Evolutionary conservation across 78 protist species (phyloP).

Genomic region (Planoprotostelium fungivorum): DNA sequence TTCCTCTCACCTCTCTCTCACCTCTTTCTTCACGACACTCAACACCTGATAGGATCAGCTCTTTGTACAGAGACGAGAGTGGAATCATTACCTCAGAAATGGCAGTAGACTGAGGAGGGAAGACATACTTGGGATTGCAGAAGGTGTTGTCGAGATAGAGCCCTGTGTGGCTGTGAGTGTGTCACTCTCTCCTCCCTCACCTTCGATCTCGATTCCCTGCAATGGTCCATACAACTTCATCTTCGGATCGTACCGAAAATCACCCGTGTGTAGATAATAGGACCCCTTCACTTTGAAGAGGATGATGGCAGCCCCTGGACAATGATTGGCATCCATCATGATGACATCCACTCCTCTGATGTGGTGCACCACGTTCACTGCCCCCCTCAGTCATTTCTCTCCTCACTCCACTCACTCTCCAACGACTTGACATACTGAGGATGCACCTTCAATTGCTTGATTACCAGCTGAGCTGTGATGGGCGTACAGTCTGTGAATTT

Average conservation of each 20-base stretch:
- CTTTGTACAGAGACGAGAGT: too few relatives aligned
- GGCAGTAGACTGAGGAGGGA: constrained; percentile 74
- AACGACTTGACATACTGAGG: constrained; percentile 10
- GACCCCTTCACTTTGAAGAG: constrained; percentile 42
- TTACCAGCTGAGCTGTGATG: constrained; percentile 59
- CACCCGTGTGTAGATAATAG: constrained; percentile 79
- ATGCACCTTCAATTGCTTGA: constrained; percentile 25
- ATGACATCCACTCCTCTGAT: constrained; percentile 51
- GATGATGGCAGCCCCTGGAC: constrained; percentile 79
- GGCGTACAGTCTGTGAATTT: constrained; percentile 10
- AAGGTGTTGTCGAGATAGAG: constrained; percentile 78
- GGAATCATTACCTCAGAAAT: constrained; percentile 29
- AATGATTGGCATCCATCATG: constrained; percentile 81
- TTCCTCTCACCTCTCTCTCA: constrained; percentile 8
- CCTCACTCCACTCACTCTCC: constrained; percentile 21
- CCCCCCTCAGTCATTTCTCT: too few relatives aligned
- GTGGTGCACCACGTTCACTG: constrained; percentile 1
- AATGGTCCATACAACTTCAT: constrained; percentile 15
- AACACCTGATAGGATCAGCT: too few relatives aligned
- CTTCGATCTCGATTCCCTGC: constrained; percentile 9
- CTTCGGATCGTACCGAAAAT: constrained; percentile 50
- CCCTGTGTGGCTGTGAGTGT: not conserved
- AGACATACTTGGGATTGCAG: constrained; percentile 57
- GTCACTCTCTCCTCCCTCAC: not conserved
- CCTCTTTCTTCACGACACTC: too few relatives aligned